Conservation (phyloP, 2,329 filamentous ascomycete species). For the Myriosclerotinia scirpicola region DNA sequence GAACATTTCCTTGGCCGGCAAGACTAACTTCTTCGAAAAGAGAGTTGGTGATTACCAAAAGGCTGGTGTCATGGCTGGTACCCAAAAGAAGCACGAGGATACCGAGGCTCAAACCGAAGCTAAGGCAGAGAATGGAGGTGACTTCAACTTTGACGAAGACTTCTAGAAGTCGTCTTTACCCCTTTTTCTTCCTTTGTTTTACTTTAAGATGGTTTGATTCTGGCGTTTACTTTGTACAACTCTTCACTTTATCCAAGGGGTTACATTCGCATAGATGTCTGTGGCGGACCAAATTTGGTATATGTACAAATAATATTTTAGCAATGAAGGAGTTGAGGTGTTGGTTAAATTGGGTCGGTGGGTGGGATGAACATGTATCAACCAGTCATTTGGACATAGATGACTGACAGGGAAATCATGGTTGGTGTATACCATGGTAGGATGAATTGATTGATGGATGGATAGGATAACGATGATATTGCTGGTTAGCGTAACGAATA, state of each 20-base stretch:
- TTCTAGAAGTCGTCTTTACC: conserved; percentile 62
- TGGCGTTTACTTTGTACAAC: conserved; percentile 28
- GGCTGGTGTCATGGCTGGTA: conserved; percentile 95
- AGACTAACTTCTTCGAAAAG: conserved; percentile 99
- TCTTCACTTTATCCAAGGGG: conserved; percentile 24
- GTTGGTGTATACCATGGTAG: conserved; percentile 20
- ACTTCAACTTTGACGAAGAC: conserved; percentile 94
- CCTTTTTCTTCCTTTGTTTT: conserved; percentile 26
- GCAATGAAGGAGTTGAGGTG: conserved; percentile 35
- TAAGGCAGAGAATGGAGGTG: conserved; percentile 63
- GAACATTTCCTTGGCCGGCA: conserved; percentile 97
- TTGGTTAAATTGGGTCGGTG: conserved; percentile 24
- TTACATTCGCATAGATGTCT: conserved; percentile 38
- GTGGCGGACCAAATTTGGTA: conserved; percentile 24
- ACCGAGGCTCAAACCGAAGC: conserved; percentile 49
- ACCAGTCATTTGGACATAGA: conserved; percentile 22
- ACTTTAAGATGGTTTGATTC: conserved; percentile 21
- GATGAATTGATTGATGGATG: conserved; percentile 9
- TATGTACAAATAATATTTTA: conserved; percentile 13
- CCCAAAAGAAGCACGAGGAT: conserved; percentile 67
- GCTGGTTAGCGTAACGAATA: conserved; percentile 26
- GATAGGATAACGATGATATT: conserved; percentile 24
- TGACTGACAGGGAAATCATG: conserved; percentile 25
- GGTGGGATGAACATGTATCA: conserved; percentile 12
- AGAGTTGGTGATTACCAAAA: conserved; percentile 99